phyloP scores from a whole-genome alignment of 176 grass and related monocot species.

The Triticum turgidum region DNA sequence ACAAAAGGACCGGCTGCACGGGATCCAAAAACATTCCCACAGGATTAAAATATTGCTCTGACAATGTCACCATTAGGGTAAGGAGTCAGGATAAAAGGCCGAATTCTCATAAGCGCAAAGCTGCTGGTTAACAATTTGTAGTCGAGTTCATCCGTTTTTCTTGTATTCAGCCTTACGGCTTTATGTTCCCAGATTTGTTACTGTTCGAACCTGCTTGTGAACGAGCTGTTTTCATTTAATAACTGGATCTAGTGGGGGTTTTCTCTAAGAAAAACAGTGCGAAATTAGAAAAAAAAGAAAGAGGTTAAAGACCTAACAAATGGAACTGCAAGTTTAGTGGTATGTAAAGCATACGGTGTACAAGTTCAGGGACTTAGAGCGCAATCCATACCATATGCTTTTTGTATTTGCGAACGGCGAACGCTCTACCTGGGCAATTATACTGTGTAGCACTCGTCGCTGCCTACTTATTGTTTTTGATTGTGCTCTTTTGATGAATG shows the following conservation, averaged over 20 bases:
- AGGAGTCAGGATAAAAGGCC: not conserved
- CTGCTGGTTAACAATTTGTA: not conserved
- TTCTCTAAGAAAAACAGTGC: not conserved
- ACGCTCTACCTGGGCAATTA: not conserved
- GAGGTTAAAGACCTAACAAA: not conserved
- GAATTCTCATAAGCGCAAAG: not conserved
- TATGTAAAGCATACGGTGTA: not conserved
- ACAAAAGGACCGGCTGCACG: not conserved
- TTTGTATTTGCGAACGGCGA: not conserved
- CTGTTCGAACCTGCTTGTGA: too few species aligned
- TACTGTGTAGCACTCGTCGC: not conserved
- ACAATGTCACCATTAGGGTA: not conserved
- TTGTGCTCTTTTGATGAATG: slow-evolving; percentile 1
- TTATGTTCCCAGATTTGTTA: too few species aligned
- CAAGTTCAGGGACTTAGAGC: not conserved
- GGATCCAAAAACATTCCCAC: not conserved
- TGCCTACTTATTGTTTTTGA: slow-evolving; percentile 13
- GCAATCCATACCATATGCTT: slow-evolving; percentile 1
- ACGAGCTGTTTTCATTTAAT: too few species aligned
- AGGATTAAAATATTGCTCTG: not conserved
- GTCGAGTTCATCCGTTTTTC: not conserved
- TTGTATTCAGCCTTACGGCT: too few species aligned
- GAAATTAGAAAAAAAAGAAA: too few species aligned
- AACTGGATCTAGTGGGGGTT: too few species aligned
- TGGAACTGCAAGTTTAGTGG: not conserved